phyloP scores from a whole-genome alignment of 139 green algal species.

The Picochlorum costavermella region DNA sequence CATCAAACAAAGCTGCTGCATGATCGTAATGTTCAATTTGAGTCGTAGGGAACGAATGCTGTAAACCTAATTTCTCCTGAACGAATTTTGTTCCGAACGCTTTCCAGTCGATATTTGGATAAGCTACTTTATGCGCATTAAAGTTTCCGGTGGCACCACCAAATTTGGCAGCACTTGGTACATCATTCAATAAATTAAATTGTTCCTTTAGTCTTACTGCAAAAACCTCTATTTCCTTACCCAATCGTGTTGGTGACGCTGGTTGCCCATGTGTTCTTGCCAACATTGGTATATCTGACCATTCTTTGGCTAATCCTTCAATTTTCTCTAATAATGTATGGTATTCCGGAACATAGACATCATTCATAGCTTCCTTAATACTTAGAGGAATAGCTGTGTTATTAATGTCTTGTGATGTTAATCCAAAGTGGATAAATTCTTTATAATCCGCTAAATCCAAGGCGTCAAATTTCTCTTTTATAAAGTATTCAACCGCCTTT shows the following conservation, averaged over 20 bases:
- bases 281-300: conserved; percentile 89
- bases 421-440: conserved; percentile 99
- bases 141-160: conserved; percentile 97
- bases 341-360: conserved; percentile 61
- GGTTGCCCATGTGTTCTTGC: conserved; percentile 96
- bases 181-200: conserved; percentile 33
- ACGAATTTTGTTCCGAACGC: conserved; percentile 70
- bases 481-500: conserved; percentile 97
- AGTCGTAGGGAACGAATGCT: conserved; percentile 80
- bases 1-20: conserved; percentile 89
- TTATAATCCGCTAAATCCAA: conserved; percentile 51
- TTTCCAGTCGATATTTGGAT: conserved; percentile 90
- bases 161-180: conserved; percentile 83
- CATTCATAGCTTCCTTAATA: conserved; percentile 72
- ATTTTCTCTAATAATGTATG: not conserved
- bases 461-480: conserved; percentile 72
- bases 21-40: conserved; percentile 99
- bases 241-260: conserved; percentile 92
- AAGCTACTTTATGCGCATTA: conserved; percentile 93
- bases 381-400: conserved; percentile 95
- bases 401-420: conserved; percentile 98
- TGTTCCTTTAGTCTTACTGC: conserved; percentile 72
- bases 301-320: conserved; percentile 53
- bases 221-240: conserved; percentile 98
- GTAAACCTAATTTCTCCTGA: conserved; percentile 71